These are phyloP conservation scores for Dioscorea cayenensis DNA, from an alignment of 116 monocot species.

Conservation along the genomic window DNA sequence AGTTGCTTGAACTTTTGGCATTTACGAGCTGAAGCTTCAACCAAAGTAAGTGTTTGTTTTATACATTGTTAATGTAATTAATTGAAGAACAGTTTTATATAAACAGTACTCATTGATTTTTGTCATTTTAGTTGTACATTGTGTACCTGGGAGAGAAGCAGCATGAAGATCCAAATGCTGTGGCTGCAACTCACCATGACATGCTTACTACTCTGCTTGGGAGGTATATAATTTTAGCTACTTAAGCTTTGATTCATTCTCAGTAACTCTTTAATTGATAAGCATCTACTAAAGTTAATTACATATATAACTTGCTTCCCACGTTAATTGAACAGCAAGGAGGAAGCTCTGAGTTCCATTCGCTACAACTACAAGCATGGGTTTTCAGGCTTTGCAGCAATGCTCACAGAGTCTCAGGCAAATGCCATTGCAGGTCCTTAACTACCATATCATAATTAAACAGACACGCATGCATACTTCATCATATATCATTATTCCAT, in stretches of 20 bases:
- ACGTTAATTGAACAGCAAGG: background rate
- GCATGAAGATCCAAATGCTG: constrained; percentile 28
- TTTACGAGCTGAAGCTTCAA: background rate
- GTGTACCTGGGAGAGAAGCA: constrained; percentile 44
- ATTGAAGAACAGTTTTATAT: too few species aligned
- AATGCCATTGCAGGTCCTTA: background rate
- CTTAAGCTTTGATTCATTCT: too few species aligned
- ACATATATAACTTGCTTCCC: too few species aligned
- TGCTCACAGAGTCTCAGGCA: constrained; percentile 12
- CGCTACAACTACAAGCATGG: constrained; percentile 25
- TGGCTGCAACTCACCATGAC: constrained; percentile 35
- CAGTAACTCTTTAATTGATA: background rate
- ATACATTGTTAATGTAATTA: background rate
- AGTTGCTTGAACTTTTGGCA: background rate
- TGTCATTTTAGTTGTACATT: constrained; percentile 21
- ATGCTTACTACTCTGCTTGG: constrained; percentile 29
- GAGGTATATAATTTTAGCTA: constrained; percentile 14
- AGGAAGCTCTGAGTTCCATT: constrained; percentile 10
- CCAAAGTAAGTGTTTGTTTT: background rate
- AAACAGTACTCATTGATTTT: background rate
- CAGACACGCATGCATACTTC: too few species aligned
- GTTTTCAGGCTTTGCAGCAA: constrained; percentile 21
- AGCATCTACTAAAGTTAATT: too few species aligned
- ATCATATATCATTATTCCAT: too few species aligned
- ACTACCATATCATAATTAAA: background rate